phyloP scores from a whole-genome alignment of 2,329 filamentous ascomycete genomes.

The Phoma sp. region DNA sequence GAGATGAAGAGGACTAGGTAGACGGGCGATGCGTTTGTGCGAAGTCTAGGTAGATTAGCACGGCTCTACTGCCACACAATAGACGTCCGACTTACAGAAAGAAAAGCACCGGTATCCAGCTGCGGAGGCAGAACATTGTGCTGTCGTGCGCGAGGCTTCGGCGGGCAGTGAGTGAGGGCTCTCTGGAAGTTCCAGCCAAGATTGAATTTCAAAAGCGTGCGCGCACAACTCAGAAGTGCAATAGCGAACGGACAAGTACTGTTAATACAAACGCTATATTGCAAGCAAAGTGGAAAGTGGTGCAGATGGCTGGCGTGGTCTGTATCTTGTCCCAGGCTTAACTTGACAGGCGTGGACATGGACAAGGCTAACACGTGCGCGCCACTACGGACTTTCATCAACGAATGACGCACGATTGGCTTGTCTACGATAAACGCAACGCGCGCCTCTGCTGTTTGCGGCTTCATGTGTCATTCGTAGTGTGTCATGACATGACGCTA shows the following conservation, averaged over 20 bases:
- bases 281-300: slow-evolving; percentile 7
- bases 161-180: not conserved
- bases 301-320: slow-evolving; percentile 19
- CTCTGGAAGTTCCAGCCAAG: not conserved
- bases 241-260: slow-evolving; percentile 21
- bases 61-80: not conserved
- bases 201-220: not conserved
- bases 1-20: slow-evolving; percentile 67
- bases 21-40: slow-evolving; percentile 56
- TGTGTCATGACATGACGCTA: slow-evolving; percentile 2
- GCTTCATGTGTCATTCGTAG: not conserved
- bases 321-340: slow-evolving; percentile 1
- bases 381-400: slow-evolving; percentile 4
- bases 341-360: slow-evolving; percentile 2
- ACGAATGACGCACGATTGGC: slow-evolving; percentile 6
- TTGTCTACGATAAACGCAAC: not conserved
- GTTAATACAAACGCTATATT: slow-evolving; percentile 13
- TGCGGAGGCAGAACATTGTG: slow-evolving; percentile 71
- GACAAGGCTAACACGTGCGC: slow-evolving; percentile 8
- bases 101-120: slow-evolving; percentile 59
- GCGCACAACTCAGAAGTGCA: slow-evolving; percentile 8
- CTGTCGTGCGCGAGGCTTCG: slow-evolving; percentile 20
- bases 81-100: slow-evolving; percentile 55
- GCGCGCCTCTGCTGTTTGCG: not conserved
- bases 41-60: slow-evolving; percentile 29